A percentile compares a stretch with the other conserved stretches of the same genome.
Evolutionary conservation across 2,329 filamentous ascomycete genomes (phyloP).

Genomic region (Fusarium sp.): DNA sequence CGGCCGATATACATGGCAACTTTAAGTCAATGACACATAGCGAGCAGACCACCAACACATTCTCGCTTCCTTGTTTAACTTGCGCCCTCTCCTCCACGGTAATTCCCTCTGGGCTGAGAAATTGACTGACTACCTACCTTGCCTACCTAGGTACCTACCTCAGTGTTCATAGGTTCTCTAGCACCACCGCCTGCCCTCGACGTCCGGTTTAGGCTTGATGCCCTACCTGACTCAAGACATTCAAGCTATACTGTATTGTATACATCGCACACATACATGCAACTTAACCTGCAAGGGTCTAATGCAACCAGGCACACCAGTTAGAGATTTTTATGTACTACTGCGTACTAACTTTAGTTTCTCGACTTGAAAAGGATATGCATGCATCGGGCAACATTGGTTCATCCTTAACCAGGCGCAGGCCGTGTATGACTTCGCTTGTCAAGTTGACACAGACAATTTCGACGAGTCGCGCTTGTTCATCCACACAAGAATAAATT

Average conservation of each 20-base stretch:
- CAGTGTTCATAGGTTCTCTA: neutral
- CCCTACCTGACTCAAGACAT: conserved; percentile 27
- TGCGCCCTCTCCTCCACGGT: neutral
- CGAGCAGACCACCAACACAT: neutral
- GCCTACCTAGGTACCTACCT: too few relatives aligned
- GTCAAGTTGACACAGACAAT: neutral
- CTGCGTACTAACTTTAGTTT: neutral
- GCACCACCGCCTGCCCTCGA: neutral
- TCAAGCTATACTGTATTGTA: conserved; percentile 10
- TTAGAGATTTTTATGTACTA: conserved; percentile 17
- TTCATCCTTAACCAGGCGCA: neutral
- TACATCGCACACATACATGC: conserved; percentile 3
- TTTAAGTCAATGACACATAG: neutral
- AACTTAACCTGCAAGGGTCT: conserved; percentile 13
- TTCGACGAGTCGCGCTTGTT: conserved; percentile 13
- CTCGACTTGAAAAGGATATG: neutral
- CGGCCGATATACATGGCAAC: neutral
- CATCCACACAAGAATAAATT: neutral
- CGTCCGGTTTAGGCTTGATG: conserved; percentile 16
- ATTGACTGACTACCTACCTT: neutral
- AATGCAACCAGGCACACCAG: conserved; percentile 25
- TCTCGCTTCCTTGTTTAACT: conserved; percentile 10
- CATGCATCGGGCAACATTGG: neutral
- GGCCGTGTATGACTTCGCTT: conserved; percentile 3
- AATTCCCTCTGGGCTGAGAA: neutral